Conservation (phyloP, 1,284 basidiomycete species). For the Microbotryum saponariae region DNA sequence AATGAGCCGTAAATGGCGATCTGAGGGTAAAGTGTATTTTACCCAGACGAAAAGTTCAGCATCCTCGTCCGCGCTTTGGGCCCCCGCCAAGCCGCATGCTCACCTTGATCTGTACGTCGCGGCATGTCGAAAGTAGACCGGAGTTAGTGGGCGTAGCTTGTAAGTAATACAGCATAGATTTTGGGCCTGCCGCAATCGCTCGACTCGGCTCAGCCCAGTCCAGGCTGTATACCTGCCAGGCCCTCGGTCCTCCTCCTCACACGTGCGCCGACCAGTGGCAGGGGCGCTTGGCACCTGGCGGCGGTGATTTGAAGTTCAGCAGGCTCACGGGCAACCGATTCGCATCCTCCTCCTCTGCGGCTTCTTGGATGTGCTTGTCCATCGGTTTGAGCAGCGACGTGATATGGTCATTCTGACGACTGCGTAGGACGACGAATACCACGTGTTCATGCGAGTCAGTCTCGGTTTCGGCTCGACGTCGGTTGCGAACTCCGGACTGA, state of each 20-base stretch:
- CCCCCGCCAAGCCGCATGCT: too few relatives aligned
- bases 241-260: background rate
- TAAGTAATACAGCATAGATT: too few relatives aligned
- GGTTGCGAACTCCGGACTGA: too few relatives aligned
- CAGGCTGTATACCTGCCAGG: background rate
- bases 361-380: slow-evolving; percentile 71
- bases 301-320: background rate
- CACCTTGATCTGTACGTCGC: slow-evolving; percentile 33
- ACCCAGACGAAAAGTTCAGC: slow-evolving; percentile 54
- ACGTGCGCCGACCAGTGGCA: background rate
- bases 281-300: background rate
- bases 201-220: background rate
- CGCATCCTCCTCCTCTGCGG: slow-evolving; percentile 56
- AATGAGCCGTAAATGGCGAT: slow-evolving; percentile 82
- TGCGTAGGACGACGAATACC: background rate
- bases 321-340: slow-evolving; percentile 56
- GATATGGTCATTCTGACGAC: slow-evolving; percentile 83
- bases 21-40: slow-evolving; percentile 7
- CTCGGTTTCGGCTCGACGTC: slow-evolving; percentile 16
- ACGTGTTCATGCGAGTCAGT: background rate
- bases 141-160: background rate
- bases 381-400: slow-evolving; percentile 74
- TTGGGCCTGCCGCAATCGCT: background rate
- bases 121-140: slow-evolving; percentile 8
- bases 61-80: slow-evolving; percentile 11